Conservation (phyloP, 441 rosid species). For the Metrosideros polymorpha region DNA sequence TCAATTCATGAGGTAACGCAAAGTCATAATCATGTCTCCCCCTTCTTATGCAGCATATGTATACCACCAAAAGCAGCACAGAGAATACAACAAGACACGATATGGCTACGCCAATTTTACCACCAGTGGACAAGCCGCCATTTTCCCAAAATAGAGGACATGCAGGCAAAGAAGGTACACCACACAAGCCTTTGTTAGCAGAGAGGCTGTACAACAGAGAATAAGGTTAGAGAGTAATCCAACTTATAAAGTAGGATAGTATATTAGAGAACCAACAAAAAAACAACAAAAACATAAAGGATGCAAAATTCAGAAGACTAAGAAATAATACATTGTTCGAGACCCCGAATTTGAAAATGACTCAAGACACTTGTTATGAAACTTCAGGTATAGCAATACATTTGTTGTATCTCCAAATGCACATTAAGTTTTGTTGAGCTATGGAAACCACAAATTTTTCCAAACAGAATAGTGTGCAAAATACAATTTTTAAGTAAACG, state of each 20-base stretch:
- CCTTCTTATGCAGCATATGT: conserved; percentile 58
- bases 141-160: conserved; percentile 85
- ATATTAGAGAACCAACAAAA: neutral
- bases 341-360: neutral
- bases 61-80: conserved; percentile 33
- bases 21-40: conserved; percentile 83
- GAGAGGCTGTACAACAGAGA: conserved; percentile 51
- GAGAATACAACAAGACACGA: conserved; percentile 37
- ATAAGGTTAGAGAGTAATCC: neutral
- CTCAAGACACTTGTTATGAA: neutral
- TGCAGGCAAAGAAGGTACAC: conserved; percentile 61
- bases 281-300: neutral
- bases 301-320: neutral
- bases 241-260: neutral
- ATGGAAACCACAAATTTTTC: neutral
- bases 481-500: conserved; percentile 10
- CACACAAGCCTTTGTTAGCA: conserved; percentile 93
- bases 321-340: neutral
- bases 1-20: conserved; percentile 79
- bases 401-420: neutral
- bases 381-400: neutral
- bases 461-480: neutral
- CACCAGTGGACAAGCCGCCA: conserved; percentile 73
- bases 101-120: conserved; percentile 64
- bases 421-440: neutral